Evolutionary conservation across 78 protist species (phyloP).

Genomic region (Planoprotostelium fungivorum): DNA sequence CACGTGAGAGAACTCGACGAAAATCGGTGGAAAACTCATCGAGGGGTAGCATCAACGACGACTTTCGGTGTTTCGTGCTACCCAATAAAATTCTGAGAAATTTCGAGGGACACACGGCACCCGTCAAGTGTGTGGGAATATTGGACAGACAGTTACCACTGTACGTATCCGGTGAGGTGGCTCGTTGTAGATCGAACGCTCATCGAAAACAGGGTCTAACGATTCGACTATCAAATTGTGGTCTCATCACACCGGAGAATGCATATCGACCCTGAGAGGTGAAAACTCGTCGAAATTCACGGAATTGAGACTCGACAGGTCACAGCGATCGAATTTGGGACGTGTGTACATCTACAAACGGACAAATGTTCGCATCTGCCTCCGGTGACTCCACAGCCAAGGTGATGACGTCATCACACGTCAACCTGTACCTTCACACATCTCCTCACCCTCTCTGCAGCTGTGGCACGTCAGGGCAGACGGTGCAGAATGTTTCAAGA

Average conservation of each 20-base stretch:
- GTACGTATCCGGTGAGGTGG: neutral
- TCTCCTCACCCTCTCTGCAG: neutral
- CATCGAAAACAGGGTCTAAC: constrained; percentile 40
- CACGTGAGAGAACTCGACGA: neutral
- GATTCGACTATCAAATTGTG: constrained; percentile 44
- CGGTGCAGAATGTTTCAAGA: neutral
- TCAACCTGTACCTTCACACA: neutral
- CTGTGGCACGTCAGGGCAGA: neutral
- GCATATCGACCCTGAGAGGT: constrained; percentile 5
- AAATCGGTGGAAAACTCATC: too few species aligned
- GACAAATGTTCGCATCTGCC: constrained; percentile 36
- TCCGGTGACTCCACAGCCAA: constrained; percentile 60
- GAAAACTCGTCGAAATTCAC: neutral
- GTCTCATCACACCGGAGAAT: constrained; percentile 43
- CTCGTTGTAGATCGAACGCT: constrained; percentile 36
- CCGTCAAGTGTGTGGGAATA: constrained; percentile 72
- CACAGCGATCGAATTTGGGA: constrained; percentile 59
- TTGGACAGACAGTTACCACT: constrained; percentile 11
- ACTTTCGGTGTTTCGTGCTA: constrained; percentile 62
- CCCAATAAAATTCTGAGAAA: constrained; percentile 55
- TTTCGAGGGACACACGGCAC: constrained; percentile 62
- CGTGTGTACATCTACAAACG: constrained; percentile 22
- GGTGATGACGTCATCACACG: constrained; percentile 23
- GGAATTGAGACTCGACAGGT: too few species aligned
- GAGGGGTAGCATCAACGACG: constrained; percentile 23